A percentile compares a stretch with the other conserved stretches of the same genome.
phyloP scores from a whole-genome alignment of 208 protist species.

The Acanthamoeba lenticulata region DNA sequence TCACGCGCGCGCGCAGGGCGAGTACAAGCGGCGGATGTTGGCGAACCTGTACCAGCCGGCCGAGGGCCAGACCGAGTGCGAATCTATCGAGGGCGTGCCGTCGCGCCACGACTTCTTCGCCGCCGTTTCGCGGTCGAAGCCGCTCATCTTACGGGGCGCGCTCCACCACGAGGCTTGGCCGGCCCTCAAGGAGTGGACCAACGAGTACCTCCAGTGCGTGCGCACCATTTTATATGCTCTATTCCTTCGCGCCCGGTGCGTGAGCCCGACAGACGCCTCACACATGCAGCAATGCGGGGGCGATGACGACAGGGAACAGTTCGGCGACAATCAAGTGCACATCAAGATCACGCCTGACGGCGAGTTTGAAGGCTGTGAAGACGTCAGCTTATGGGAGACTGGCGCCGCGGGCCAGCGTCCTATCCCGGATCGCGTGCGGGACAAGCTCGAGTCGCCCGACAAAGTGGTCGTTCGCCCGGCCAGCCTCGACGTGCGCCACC shows the following conservation, averaged over 20 bases:
- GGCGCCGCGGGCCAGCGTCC: neutral
- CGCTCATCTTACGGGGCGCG: neutral
- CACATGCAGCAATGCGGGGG: too few relatives aligned
- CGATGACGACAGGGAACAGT: neutral
- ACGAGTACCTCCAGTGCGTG: neutral
- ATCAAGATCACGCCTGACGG: slow-evolving; percentile 14
- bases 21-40: neutral
- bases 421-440: neutral
- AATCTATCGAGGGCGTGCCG: slow-evolving; percentile 1
- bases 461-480: neutral
- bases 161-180: neutral
- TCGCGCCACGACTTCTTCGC: neutral
- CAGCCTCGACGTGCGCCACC: neutral
- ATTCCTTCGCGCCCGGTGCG: too few relatives aligned
- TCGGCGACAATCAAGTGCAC: neutral
- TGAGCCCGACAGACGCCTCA: too few relatives aligned
- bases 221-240: too few relatives aligned
- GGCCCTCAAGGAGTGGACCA: neutral
- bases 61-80: neutral
- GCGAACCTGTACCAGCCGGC: neutral
- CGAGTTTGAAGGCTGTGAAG: slow-evolving; percentile 30
- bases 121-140: neutral
- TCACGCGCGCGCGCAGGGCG: neutral
- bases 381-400: neutral
- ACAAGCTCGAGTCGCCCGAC: slow-evolving; percentile 5